Base-by-base conservation (phyloP, 1,284 basidiomycete genomes). In the Pseudozyma pruni region DNA sequence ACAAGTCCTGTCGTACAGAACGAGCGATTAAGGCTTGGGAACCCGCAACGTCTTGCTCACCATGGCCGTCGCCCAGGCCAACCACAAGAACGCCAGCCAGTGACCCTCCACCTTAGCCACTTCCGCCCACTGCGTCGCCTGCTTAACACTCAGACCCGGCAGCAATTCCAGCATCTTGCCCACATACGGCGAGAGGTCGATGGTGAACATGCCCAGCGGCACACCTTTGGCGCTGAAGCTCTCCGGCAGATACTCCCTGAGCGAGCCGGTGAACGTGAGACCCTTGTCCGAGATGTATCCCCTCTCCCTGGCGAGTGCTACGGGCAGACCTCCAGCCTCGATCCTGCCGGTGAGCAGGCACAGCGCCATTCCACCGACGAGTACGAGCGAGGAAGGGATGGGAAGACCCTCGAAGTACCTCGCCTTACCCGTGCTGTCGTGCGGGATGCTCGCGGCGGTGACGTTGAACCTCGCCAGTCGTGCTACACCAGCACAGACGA, bases 391-490 rank as follows among this genome's bases (percentile, higher is more conserved):
- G 0, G 92, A 93, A 1, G 96, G 96, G 66, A 99, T 98, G 16
- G 96, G 96, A 20, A 99, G 86, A 7, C 95, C 96, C 84, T 98
- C 95, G 83, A 98, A 99, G 85, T 95, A 98, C 80, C 90, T 90
- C 16, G 91, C 87, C 83, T 97, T 98, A 50, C 96, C 95, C 25
- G 86, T 86, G 6, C 83, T 83, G 81, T 95, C 92, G 83, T 95
- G 94, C 1, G 96, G 96, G 25, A 98, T 87, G 42, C 93, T 86
- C 2, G 96, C 96, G 46, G 96, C 94, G 0, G 96, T 98, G 13
- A 94, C 96, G 83, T 99, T 99, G 87, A 98, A 99, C 35, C 96
- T 89, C 8, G 95, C 95, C 43, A 98, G 89, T 44, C 95, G 89
- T 20, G 96, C 96, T 52, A 99, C 89, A 34, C 96, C 96, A 81